Evolutionary conservation across 371 early-diverging fungal species (phyloP), one percentile per base, ranked within the genome.

Genomic region (Mortierella sp.): DNA sequence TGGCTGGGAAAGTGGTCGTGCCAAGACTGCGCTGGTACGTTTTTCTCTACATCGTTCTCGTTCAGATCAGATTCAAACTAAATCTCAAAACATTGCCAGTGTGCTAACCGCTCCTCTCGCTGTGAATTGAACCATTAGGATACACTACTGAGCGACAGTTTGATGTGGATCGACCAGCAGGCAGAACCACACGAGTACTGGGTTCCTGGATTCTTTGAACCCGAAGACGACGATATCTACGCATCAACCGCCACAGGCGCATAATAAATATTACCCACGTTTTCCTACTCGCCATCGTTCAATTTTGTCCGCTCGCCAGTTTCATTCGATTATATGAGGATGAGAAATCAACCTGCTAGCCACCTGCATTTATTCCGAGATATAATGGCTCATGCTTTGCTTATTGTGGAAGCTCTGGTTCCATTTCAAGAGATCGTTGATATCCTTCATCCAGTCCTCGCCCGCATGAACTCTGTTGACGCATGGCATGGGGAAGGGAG

Each of bases 161-260:
- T 97, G 51, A 94, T 95, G 74, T 97, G 97, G 97, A 88, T 97
- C 27, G 97, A 97, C 83, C 82, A 87, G 54, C 94, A 95, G 81
- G 91, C 88, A 35, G 87, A 89, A 6, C 86, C 86, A 6, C 79
- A 89, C 70, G 89, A 94, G 74, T 97, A 95, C 88, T 97, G 96
- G 96, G 93, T 97, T 27, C 93, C 96, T 43, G 93, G 96, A 58
- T 96, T 96, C 81, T 95, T 93, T 84, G 85, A 89, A 58, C 88
- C 81, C n/a, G 81, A 88, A n/a, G 88, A 89, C 21, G 88, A 89
- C 29, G 87, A 86, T 11, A 76, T 83, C 7, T 83, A 86, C 27
- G 83, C 80, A 38, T 60, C 80, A 18, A 16, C 78, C n/a, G 58
- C 78, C 1, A 35, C 75, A 5, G 70, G 49, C 24, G n/a, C 16